Evolutionary conservation across 768 basidiomycete genomes (phyloP).

Genomic region (Rhizopogon roseolus): DNA sequence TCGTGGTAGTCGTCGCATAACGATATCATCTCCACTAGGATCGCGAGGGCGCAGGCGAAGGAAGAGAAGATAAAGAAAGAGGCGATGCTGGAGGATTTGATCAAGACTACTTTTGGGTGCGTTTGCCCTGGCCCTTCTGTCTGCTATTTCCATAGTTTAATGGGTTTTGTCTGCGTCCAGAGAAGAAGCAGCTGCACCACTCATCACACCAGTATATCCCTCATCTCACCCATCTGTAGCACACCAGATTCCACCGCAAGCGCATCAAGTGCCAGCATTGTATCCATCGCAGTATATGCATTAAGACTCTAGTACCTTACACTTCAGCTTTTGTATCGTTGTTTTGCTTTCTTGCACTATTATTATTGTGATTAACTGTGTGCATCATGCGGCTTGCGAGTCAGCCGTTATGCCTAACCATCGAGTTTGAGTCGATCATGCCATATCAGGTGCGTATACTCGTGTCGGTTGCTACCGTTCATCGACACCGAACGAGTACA

Average conservation of each 20-base stretch:
- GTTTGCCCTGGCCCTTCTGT: conserved; percentile 13
- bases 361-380: not conserved
- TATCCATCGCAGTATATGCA: conserved; percentile 6
- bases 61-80: conserved; percentile 59
- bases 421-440: no score
- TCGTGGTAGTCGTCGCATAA: not conserved
- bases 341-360: not conserved
- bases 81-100: conserved; percentile 47
- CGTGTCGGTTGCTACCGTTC: no score
- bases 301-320: not conserved
- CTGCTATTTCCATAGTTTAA: not conserved
- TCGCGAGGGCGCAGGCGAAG: conserved; percentile 45
- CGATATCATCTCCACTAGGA: conserved; percentile 16
- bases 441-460: no score
- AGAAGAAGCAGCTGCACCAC: conserved; percentile 20
- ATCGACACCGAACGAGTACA: no score
- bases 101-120: conserved; percentile 49
- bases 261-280: conserved; percentile 9
- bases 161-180: conserved; percentile 7
- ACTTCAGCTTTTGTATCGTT: not conserved
- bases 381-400: not conserved
- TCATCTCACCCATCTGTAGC: conserved; percentile 4
- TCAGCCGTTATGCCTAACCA: not conserved
- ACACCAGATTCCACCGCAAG: conserved; percentile 3
- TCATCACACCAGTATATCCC: conserved; percentile 7